Conservation (phyloP, 2,329 filamentous ascomycete genomes). For the Simplicillium aogashimaense region DNA sequence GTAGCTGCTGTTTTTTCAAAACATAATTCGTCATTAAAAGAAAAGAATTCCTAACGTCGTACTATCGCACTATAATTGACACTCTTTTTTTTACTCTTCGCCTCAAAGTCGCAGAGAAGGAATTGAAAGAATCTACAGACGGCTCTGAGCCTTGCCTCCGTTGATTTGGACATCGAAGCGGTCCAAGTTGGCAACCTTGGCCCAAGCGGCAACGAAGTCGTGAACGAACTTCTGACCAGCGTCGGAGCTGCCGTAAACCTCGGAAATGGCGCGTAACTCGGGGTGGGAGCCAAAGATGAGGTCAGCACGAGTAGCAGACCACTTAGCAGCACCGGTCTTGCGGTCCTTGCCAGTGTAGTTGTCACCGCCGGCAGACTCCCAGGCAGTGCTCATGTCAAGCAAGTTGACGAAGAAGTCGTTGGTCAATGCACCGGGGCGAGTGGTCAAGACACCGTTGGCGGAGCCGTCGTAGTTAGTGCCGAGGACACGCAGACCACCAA, state of each 20-base stretch:
- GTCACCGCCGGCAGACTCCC: conserved; percentile 44
- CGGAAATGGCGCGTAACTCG: conserved; percentile 60
- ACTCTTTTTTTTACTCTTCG: too few species aligned
- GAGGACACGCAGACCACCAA: conserved; percentile 63
- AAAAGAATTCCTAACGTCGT: too few species aligned
- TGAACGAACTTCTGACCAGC: conserved; percentile 53
- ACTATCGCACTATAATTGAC: too few species aligned
- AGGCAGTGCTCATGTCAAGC: conserved; percentile 54
- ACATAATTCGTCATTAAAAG: too few species aligned
- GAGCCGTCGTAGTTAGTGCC: conserved; percentile 65
- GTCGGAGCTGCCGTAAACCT: conserved; percentile 57
- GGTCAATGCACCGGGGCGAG: conserved; percentile 55
- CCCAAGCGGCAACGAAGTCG: conserved; percentile 64
- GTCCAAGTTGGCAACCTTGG: conserved; percentile 66
- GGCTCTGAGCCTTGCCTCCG: too few species aligned
- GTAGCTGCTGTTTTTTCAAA: too few species aligned
- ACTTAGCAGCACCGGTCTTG: conserved; percentile 56
- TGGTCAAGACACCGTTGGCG: conserved; percentile 56
- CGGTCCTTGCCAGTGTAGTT: conserved; percentile 55
- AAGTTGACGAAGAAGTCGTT: conserved; percentile 81
- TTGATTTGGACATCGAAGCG: conserved; percentile 42
- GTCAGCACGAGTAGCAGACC: conserved; percentile 59
- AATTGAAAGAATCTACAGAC: too few species aligned
- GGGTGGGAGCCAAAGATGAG: conserved; percentile 65
- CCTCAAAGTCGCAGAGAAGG: too few species aligned